Percentiles rank a stretch among this genome's conserved stretches.
Conservation (phyloP, 305 asterid species). For the Plantago coronopus region DNA sequence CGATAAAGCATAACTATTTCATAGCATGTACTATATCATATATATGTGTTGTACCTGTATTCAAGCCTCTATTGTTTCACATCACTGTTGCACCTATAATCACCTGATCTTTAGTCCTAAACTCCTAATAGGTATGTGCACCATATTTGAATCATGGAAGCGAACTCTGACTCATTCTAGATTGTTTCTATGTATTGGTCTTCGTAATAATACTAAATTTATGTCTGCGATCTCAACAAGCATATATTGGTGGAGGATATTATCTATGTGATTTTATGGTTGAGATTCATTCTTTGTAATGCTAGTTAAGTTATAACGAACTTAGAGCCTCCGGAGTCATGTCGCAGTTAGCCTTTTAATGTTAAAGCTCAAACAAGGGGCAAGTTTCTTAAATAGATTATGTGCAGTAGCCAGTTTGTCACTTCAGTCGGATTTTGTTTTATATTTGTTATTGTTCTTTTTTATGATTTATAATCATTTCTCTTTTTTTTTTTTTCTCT, state of each 20-base stretch:
- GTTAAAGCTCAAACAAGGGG: constrained; percentile 16
- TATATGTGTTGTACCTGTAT: neutral
- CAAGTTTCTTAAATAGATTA: constrained; percentile 9
- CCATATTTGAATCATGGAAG: too few species aligned
- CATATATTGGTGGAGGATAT: too few species aligned
- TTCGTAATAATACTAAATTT: too few species aligned
- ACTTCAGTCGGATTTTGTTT: neutral
- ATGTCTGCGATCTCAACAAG: too few species aligned
- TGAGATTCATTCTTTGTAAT: neutral
- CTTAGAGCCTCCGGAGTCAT: too few species aligned
- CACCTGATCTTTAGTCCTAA: constrained; percentile 1
- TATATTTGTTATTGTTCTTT: constrained; percentile 12
- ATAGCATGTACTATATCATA: neutral
- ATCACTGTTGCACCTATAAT: neutral
- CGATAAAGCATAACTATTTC: neutral
- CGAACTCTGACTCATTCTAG: too few species aligned
- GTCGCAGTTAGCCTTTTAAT: constrained; percentile 4
- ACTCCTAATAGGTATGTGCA: neutral
- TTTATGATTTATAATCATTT: constrained; percentile 2
- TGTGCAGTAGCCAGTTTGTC: constrained; percentile 1
- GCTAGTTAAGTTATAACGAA: neutral
- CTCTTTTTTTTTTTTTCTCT: constrained; percentile 14
- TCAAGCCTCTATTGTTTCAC: constrained; percentile 1
- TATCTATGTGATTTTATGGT: constrained; percentile 7
- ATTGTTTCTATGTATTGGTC: too few species aligned